Base-by-base conservation (phyloP, 257 asterid species). In the Forsythia viridissima region DNA sequence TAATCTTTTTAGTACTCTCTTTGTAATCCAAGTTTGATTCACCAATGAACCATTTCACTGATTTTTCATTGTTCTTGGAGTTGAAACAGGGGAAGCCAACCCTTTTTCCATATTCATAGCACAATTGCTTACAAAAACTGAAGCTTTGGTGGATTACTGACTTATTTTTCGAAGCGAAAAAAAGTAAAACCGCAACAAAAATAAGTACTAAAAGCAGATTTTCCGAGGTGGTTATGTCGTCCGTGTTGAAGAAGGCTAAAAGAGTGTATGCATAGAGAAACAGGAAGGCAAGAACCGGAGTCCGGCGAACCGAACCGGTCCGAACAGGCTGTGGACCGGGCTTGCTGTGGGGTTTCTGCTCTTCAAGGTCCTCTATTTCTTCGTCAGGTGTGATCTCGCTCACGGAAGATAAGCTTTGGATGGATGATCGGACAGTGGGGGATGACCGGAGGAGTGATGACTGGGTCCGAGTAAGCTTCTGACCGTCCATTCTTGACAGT, bases 401-500 rank as follows among this genome's bases (percentile, higher is more conserved):
- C 80, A 90, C 87, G 37, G 98, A 94, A 42, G 97, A 87, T 39
- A 92, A 86, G 85, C 97, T 93, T 4, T 93, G 97, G 74, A 93
- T 92, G 21, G 99, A 89, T 1, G 98, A 92, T 76, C 94, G 88
- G 77, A 91, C 69, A 55, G 98, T 91, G 48, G 94, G 93, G 7
- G 98, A 92, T 1, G 97, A 93, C 37, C 99, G 94, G 88, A 93
- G 98, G 81, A 93, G 96, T 12, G 99, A 96, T 13, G 99, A 92
- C 36, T 93, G 83, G 21, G 91, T 91, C 76, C 98, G 89, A 20
- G 97, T 88, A 36, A 93, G 95, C 89, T 90, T 94, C 88, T 87
- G 91, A 70, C 90, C 87, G 65, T 93, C 98, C 99, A 93, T 96
- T 86, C 15, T 40, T 67, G 37, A 68, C 36, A 76, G 77, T 63